Percentiles rank a stretch among this genome's conserved stretches.
These are phyloP conservation scores for Phyllosticta ampelicida DNA, from an alignment of 2,329 filamentous ascomycete genomes.

Conservation along the genomic window DNA sequence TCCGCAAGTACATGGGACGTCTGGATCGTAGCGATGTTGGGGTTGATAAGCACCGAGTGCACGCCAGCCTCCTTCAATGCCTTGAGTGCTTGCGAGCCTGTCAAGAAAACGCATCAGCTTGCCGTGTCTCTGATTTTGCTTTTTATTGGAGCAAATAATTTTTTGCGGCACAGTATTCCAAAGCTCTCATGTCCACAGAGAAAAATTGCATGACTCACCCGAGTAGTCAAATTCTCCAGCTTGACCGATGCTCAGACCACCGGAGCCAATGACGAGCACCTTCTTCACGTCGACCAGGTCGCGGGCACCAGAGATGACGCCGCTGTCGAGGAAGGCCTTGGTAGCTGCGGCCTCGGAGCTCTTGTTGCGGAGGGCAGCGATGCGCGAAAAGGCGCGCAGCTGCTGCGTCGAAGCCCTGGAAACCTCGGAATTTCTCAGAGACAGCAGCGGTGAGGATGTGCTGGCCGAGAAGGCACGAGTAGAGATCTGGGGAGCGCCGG, in stretches of 20 bases:
- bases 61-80: conserved; percentile 93
- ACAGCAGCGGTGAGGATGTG: conserved; percentile 22
- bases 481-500: conserved; percentile 18
- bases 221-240: conserved; percentile 99
- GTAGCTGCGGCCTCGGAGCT: conserved; percentile 65
- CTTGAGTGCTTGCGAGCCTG: conserved; percentile 92
- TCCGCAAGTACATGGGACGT: conserved; percentile 93
- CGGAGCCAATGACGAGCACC: conserved; percentile 90
- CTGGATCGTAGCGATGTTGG: conserved; percentile 97
- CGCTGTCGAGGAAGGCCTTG: conserved; percentile 81
- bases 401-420: conserved; percentile 23
- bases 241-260: conserved; percentile 92
- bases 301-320: conserved; percentile 65
- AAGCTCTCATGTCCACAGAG: background rate
- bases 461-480: conserved; percentile 24
- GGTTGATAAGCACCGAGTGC: conserved; percentile 86
- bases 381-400: conserved; percentile 28
- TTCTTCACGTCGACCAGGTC: conserved; percentile 87
- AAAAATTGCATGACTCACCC: conserved; percentile 47
- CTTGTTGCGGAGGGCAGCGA: conserved; percentile 24
- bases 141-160: background rate
- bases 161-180: background rate
- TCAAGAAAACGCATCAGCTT: conserved; percentile 10
- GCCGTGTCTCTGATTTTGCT: background rate
- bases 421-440: conserved; percentile 21